Evolutionary conservation across 1,284 basidiomycete species (phyloP).

Genomic region (Rhodotorula sp.): DNA sequence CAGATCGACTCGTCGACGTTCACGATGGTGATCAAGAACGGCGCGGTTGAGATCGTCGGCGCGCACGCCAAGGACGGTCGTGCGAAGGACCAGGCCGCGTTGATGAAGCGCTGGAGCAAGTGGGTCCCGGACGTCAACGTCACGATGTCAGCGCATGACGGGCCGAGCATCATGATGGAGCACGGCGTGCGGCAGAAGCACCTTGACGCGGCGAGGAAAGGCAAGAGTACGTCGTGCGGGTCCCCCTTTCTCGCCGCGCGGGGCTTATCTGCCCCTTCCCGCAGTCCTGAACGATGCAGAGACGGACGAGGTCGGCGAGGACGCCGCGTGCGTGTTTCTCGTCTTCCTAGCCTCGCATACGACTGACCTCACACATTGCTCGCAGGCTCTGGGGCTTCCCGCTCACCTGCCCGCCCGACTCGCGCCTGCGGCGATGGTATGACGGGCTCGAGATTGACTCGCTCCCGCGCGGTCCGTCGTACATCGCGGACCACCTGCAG

Average conservation of each 20-base stretch:
- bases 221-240: constrained; percentile 53
- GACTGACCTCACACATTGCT: neutral
- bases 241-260: no score
- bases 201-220: constrained; percentile 49
- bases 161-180: constrained; percentile 43
- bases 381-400: constrained; percentile 46
- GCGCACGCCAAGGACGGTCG: constrained; percentile 38
- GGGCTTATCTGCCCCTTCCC: no score
- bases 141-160: constrained; percentile 42
- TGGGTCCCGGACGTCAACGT: constrained; percentile 38
- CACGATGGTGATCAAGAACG: constrained; percentile 44
- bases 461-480: constrained; percentile 45
- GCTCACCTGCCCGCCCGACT: constrained; percentile 46
- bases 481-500: constrained; percentile 54
- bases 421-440: constrained; percentile 44
- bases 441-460: constrained; percentile 44
- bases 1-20: constrained; percentile 38
- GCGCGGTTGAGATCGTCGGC: constrained; percentile 38
- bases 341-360: neutral
- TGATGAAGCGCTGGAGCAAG: constrained; percentile 43
- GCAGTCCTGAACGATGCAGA: constrained; percentile 53
- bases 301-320: constrained; percentile 51
- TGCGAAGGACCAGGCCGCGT: constrained; percentile 43
- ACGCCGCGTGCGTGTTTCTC: constrained; percentile 26
- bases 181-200: constrained; percentile 19